Evolutionary conservation across 2,329 filamentous ascomycete genomes (phyloP).

Genomic region (Pseudofabraea citricarpa): DNA sequence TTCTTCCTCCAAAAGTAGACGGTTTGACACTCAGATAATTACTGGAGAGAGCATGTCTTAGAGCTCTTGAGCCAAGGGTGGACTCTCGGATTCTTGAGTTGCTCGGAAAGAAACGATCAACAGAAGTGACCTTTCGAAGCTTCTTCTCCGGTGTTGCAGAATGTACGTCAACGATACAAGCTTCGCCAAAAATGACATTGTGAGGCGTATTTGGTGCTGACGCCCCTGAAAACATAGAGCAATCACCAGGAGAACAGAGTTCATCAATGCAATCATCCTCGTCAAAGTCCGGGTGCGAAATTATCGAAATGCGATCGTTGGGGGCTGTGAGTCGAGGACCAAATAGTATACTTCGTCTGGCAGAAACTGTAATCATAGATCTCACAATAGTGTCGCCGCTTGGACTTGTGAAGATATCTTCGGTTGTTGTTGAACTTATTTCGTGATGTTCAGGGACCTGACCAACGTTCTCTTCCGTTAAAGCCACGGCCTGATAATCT

Average conservation of each 20-base stretch:
- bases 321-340: neutral
- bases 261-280: slow-evolving; percentile 8
- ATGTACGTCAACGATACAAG: slow-evolving; percentile 25
- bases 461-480: neutral
- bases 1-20: neutral
- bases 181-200: slow-evolving; percentile 21
- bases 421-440: neutral
- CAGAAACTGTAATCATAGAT: neutral
- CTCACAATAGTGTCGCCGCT: neutral
- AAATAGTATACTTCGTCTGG: neutral
- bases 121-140: slow-evolving; percentile 14
- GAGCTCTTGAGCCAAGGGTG: neutral
- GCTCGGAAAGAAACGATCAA: slow-evolving; percentile 11
- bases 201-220: slow-evolving; percentile 8
- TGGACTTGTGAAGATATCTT: neutral
- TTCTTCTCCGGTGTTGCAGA: slow-evolving; percentile 9
- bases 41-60: slow-evolving; percentile 14
- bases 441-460: neutral
- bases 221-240: slow-evolving; percentile 8
- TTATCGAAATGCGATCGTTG: neutral
- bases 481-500: neutral
- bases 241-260: slow-evolving; percentile 8
- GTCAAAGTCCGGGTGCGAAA: neutral
- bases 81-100: slow-evolving; percentile 4
- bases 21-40: slow-evolving; percentile 6